Evolutionary conservation across 768 basidiomycete species (phyloP).

Genomic region (Agrocybe chaxingu): DNA sequence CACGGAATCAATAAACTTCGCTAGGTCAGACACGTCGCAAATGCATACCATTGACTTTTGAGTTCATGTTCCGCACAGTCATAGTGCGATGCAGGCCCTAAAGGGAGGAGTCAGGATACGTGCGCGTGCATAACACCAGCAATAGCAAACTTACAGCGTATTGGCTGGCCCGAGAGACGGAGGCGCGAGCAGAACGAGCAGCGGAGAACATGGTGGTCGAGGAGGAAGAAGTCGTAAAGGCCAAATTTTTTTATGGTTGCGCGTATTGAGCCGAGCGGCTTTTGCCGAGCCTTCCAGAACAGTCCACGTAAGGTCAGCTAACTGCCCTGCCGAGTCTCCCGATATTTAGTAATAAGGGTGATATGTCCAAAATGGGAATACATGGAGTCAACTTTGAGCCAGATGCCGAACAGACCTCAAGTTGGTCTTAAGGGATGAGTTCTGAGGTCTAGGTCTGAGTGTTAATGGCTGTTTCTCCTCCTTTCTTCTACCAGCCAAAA

Average conservation of each 20-base stretch:
- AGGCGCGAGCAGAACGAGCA: slow-evolving; percentile 60
- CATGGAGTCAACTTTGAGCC: too few relatives aligned
- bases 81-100: slow-evolving; percentile 67
- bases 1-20: background rate
- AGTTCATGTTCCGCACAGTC: slow-evolving; percentile 92
- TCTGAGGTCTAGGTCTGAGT: too few relatives aligned
- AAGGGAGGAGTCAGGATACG: slow-evolving; percentile 6
- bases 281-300: slow-evolving; percentile 38
- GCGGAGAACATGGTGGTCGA: slow-evolving; percentile 69
- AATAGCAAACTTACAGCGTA: slow-evolving; percentile 49
- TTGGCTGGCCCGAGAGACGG: slow-evolving; percentile 56
- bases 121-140: background rate
- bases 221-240: slow-evolving; percentile 36
- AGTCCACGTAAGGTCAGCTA: slow-evolving; percentile 17
- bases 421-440: too few relatives aligned
- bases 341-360: too few relatives aligned
- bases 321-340: background rate
- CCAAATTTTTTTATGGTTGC: slow-evolving; percentile 44
- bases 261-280: slow-evolving; percentile 37
- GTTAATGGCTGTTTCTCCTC: too few relatives aligned
- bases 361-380: too few relatives aligned
- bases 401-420: too few relatives aligned
- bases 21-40: slow-evolving; percentile 9
- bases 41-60: slow-evolving; percentile 80
- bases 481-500: too few relatives aligned